These are phyloP conservation scores for Cystobasidium tubakii DNA, from an alignment of 768 basidiomycete genomes.

Conservation along the genomic window DNA sequence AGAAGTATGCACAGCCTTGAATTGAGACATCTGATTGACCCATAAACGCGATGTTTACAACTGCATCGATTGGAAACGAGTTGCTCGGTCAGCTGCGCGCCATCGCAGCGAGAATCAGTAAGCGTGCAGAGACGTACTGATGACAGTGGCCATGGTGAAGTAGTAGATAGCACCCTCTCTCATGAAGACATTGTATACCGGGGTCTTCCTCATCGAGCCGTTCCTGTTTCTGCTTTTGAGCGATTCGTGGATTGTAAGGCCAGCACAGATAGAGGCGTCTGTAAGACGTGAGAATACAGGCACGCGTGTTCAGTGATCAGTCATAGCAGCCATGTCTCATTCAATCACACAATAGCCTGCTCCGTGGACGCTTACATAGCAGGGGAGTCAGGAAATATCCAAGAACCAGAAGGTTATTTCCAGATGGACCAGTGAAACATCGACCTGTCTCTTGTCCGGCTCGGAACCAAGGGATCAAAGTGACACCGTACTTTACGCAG, in stretches of 20 bases:
- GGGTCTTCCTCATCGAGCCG: background rate
- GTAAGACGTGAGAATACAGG: background rate
- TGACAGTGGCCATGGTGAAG: slow-evolving; percentile 6
- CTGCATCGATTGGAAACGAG: background rate
- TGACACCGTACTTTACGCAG: slow-evolving; percentile 5
- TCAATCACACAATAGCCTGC: too few species aligned
- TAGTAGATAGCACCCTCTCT: slow-evolving; percentile 6
- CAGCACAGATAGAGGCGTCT: background rate
- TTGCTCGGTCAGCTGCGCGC: background rate
- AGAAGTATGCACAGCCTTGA: slow-evolving; percentile 9
- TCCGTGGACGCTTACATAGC: background rate
- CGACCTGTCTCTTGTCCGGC: background rate
- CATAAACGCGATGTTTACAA: slow-evolving; percentile 8
- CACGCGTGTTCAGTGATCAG: background rate
- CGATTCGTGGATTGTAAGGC: slow-evolving; percentile 2
- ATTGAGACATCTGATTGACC: background rate
- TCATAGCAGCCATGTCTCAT: too few species aligned
- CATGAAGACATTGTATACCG: slow-evolving; percentile 4
- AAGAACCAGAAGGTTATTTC: background rate
- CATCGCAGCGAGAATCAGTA: background rate
- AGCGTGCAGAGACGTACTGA: background rate
- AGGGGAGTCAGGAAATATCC: slow-evolving; percentile 4
- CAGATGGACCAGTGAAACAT: slow-evolving; percentile 2
- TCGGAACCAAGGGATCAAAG: background rate
- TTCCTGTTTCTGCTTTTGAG: background rate